Evolutionary conservation across 1,139 yeast species (phyloP).

Genomic region (Yueomyces sp.): DNA sequence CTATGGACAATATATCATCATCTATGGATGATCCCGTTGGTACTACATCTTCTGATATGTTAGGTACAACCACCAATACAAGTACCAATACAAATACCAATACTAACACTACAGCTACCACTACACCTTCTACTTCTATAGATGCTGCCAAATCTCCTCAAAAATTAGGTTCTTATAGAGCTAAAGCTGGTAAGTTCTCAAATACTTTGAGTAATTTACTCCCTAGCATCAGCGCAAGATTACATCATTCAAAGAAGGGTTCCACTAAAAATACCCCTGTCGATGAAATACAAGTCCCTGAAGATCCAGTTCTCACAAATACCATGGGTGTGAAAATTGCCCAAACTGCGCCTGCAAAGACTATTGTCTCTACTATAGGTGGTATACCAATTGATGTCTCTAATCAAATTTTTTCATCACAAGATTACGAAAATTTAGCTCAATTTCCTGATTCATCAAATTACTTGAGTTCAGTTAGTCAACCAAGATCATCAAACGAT

Average conservation of each 20-base stretch:
- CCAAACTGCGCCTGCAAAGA: background rate
- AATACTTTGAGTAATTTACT: slow-evolving; percentile 22
- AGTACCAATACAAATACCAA: slow-evolving; percentile 1
- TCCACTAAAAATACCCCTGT: slow-evolving; percentile 4
- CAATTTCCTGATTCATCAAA: slow-evolving; percentile 18
- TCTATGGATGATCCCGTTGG: too few species aligned
- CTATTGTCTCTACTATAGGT: background rate
- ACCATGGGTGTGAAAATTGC: background rate
- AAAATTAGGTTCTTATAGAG: slow-evolving; percentile 20
- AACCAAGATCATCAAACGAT: slow-evolving; percentile 20
- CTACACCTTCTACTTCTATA: slow-evolving; percentile 1
- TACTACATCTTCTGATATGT: too few species aligned
- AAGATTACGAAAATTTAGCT: slow-evolving; percentile 14
- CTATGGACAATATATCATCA: too few species aligned
- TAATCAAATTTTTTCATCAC: slow-evolving; percentile 17
- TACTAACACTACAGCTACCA: slow-evolving; percentile 5
- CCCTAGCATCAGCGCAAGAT: slow-evolving; percentile 23
- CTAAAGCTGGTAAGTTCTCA: slow-evolving; percentile 23
- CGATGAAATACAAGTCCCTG: background rate
- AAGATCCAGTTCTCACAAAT: background rate
- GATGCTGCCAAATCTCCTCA: slow-evolving; percentile 12
- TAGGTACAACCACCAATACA: slow-evolving; percentile 1
- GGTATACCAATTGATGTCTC: slow-evolving; percentile 4
- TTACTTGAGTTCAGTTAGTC: slow-evolving; percentile 7
- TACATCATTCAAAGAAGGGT: slow-evolving; percentile 21